Base-by-base conservation (phyloP, 306 rosid genomes). In the Myrica gale region DNA sequence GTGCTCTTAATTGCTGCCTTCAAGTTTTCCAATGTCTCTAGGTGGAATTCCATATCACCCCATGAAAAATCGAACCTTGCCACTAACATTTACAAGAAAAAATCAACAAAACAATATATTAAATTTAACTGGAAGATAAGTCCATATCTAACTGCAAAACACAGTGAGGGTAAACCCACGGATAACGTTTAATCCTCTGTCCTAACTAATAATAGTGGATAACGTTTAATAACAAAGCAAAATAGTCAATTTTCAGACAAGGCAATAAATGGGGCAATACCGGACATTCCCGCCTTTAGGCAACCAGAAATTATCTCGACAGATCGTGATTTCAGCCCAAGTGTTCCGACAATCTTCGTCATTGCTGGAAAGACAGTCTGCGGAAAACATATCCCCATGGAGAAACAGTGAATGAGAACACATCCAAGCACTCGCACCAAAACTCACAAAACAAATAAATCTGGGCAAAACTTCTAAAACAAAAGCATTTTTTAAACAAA, bases 311-410 rank as follows among this genome's bases (percentile, higher is more conserved):
- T 92, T 53, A 68, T 82, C 42, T 92, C 91, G 23, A 90, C 82
- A 5, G 98, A 90, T 68, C 91, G 78, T 9, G 98, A 92, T 56
- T 83, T 89, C 16, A 89, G 85, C 81, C 98, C 98, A 23, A 92
- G 98, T 45, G 98, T 92, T 50, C 98, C 98, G 26, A 92, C 88
- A 80, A 90, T 92, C 86, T 87, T 92, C 42, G 98, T 90, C 96
- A 89, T 86, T 46, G 98, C 93, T 42, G 96, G 91, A 83, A 86
- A 90, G 82, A 83, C 85, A 58, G 56, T 87, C 98, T 92, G 91
- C 86, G 86, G 43, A 77, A 72, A 80, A 48, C 45, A 75, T 19
- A 78, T 51, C 45, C 54, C 68, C 20, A 71, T 78, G 13, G 51
- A 21, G 70, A 65, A 75, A 69, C 58, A 74, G 16, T 61, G 43